phyloP scores from a whole-genome alignment of 2,329 filamentous ascomycete genomes.

The Xylariales sp. region DNA sequence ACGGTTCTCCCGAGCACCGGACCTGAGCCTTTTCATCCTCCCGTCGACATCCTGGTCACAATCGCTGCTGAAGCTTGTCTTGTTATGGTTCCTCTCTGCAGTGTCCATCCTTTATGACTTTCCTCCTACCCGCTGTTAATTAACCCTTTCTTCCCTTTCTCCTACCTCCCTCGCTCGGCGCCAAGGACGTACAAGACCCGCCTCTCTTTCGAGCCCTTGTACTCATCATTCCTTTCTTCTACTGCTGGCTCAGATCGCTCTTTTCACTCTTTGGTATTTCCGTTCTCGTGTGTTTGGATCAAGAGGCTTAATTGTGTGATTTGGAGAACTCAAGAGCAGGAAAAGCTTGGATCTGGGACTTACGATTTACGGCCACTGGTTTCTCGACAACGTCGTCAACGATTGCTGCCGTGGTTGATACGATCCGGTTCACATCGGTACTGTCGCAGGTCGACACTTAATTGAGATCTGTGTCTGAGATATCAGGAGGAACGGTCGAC shows the following conservation, averaged over 20 bases:
- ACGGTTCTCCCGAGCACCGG: slow-evolving; percentile 6
- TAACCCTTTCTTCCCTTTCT: slow-evolving; percentile 21
- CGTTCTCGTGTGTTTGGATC: slow-evolving; percentile 19
- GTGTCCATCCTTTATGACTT: slow-evolving; percentile 35
- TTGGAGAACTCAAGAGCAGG: slow-evolving; percentile 18
- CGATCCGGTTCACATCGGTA: slow-evolving; percentile 24
- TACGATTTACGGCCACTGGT: no score
- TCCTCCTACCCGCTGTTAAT: slow-evolving; percentile 22
- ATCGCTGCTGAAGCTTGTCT: slow-evolving; percentile 16
- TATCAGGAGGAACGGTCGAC: slow-evolving; percentile 27
- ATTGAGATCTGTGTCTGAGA: slow-evolving; percentile 27
- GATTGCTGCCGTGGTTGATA: no score
- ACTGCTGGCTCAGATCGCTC: slow-evolving; percentile 60
- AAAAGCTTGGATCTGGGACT: slow-evolving; percentile 13
- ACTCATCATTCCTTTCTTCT: slow-evolving; percentile 36
- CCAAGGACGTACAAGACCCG: slow-evolving; percentile 41
- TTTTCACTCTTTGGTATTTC: slow-evolving; percentile 32
- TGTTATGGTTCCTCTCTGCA: slow-evolving; percentile 34
- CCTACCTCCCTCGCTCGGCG: slow-evolving; percentile 29
- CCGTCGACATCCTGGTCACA: slow-evolving; percentile 1
- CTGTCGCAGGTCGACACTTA: slow-evolving; percentile 54
- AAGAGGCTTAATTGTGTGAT: slow-evolving; percentile 22
- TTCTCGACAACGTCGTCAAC: no score
- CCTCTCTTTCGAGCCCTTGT: slow-evolving; percentile 32
- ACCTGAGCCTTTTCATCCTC: slow-evolving; percentile 1